Evolutionary conservation across 495 filamentous ascomycete species (phyloP), one percentile per base, ranked within the genome.

Genomic region (Cercophora sp.): DNA sequence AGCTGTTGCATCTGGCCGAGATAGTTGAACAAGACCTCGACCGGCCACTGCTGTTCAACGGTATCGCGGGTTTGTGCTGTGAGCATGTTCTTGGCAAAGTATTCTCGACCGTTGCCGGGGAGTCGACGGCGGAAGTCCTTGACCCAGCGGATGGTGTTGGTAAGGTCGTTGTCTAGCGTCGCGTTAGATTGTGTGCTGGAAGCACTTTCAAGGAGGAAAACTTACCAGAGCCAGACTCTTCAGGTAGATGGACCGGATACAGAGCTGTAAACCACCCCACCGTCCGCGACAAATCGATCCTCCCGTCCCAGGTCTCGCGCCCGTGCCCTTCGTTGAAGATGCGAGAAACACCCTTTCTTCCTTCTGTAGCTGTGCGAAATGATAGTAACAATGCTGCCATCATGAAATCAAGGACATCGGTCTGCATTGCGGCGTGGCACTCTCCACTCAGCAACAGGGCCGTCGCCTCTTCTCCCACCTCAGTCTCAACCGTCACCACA

Each of bases 11-110:
- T 64, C 23, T 66, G 61, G 2, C 77, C 78, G 8, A 70, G 52
- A 44, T 77, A 85, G 57, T 85, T 85, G 70, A 85, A 84, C 0
- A 70, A 71, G 18, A 85, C 75, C 54, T 85, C 83, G 56, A 84
- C 77, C 5, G 79, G 80, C 59, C 70, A 72, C 8, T 70, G 71
- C 13, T 72, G 63, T 6, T 43, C 51, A 31, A 67, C 71, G 24
- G 56, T 56, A 22, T 75, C 61, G 4, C 62, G 53, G 10, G 66
- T 66, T 16, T 69, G 64, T 4, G 59, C 54, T 0, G 72, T 68
- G 16, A 81, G 65, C 5, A 75, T 59, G 1, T 75, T 69, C 31
- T 48, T 59, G 51, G 50, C 68, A 57, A 52, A 72, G 39, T 51
- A 61, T 40, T 34, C 61, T 24, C 48, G 65, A 50, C 69, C 70